Conservation (phyloP, 192 early-diverging fungal genomes). For the Geranomyces michiganensis region DNA sequence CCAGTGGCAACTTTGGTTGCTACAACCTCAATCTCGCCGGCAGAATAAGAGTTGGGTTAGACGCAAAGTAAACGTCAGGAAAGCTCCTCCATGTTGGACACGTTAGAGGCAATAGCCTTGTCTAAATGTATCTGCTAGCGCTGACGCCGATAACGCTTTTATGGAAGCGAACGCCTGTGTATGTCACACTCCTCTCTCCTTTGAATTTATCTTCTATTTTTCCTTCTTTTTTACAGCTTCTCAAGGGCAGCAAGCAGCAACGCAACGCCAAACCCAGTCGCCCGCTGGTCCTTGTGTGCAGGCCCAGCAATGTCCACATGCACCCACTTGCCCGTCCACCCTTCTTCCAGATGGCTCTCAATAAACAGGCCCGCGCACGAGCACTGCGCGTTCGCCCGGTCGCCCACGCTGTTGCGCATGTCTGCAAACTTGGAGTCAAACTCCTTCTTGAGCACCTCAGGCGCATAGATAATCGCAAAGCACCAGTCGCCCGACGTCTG, state of each 20-base stretch:
- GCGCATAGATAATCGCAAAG: slow-evolving; percentile 38
- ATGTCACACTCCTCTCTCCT: no score
- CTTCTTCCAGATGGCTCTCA: slow-evolving; percentile 42
- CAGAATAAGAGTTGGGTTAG: no score
- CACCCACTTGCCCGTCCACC: slow-evolving; percentile 45
- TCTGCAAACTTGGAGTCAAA: slow-evolving; percentile 49
- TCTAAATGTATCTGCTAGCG: no score
- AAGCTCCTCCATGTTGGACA: no score
- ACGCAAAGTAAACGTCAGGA: no score
- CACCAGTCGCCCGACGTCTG: slow-evolving; percentile 32
- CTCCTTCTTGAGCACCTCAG: slow-evolving; percentile 39
- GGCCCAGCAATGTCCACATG: slow-evolving; percentile 47
- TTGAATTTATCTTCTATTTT: no score
- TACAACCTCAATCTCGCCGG: no score
- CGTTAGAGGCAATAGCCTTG: no score
- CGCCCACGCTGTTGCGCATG: slow-evolving; percentile 53
- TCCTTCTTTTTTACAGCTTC: neutral
- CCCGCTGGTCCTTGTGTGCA: slow-evolving; percentile 18
- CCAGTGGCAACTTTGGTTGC: no score
- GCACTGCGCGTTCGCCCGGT: slow-evolving; percentile 50
- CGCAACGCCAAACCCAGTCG: slow-evolving; percentile 44
- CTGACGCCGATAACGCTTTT: no score
- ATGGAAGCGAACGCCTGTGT: no score
- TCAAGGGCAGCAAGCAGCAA: slow-evolving; percentile 47
- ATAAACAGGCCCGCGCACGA: slow-evolving; percentile 57